phyloP scores from a whole-genome alignment of 2,329 filamentous ascomycete species.

The Thielaviopsis musarum region DNA sequence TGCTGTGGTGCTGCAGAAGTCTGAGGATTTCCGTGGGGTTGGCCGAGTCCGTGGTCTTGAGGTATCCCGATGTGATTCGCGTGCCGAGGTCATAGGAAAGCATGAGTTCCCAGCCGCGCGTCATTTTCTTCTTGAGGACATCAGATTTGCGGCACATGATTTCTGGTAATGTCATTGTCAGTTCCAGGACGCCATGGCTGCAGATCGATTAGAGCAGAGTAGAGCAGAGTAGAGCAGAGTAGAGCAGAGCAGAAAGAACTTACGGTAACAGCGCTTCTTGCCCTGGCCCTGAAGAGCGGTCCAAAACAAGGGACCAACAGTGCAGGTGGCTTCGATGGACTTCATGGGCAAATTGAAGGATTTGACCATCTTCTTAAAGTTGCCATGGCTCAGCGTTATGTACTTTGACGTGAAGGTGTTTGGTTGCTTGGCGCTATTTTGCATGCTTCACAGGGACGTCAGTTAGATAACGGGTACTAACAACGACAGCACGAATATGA shows the following conservation, averaged over 20 bases:
- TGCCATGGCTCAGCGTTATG: constrained; percentile 32
- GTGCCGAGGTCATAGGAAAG: constrained; percentile 39
- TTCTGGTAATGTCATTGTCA: constrained; percentile 22
- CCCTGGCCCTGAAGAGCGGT: constrained; percentile 38
- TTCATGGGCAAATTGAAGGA: constrained; percentile 36
- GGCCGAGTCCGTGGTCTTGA: constrained; percentile 43
- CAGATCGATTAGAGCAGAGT: not conserved
- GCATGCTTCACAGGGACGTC: constrained; percentile 25
- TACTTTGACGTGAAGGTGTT: constrained; percentile 41
- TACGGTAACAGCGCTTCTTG: constrained; percentile 39
- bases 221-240: too few relatives aligned
- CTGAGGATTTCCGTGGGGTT: constrained; percentile 25
- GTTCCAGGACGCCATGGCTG: not conserved
- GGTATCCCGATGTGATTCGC: constrained; percentile 40
- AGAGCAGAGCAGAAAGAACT: constrained; percentile 14
- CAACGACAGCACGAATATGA: constrained; percentile 8
- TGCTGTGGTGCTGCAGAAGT: constrained; percentile 21
- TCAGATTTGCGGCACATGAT: constrained; percentile 50
- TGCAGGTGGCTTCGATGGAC: constrained; percentile 39
- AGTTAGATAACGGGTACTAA: not conserved
- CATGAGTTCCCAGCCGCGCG: constrained; percentile 48
- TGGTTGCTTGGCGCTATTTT: constrained; percentile 36
- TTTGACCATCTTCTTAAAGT: constrained; percentile 40
- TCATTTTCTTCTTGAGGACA: constrained; percentile 45
- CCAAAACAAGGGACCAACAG: constrained; percentile 50